A percentile compares a stretch with the other conserved stretches of the same genome.
Evolutionary conservation across 2,329 filamentous ascomycete species (phyloP).

Genomic region (Epichloe elymi): DNA sequence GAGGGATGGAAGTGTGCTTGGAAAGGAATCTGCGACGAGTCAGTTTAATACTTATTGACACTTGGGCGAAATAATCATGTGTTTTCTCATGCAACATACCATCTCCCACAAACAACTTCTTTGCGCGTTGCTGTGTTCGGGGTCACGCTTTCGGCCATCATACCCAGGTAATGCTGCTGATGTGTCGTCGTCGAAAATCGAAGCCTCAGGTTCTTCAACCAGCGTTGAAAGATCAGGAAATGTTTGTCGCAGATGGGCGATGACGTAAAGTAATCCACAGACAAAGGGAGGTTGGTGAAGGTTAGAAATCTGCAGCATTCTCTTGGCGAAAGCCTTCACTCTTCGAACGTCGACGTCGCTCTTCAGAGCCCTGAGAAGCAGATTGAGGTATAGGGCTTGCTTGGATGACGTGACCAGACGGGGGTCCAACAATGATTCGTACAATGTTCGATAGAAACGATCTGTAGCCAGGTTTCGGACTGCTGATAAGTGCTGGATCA

Average conservation of each 20-base stretch:
- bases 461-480: conserved; percentile 73
- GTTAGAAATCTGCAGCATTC: conserved; percentile 74
- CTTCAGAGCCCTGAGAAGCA: conserved; percentile 79
- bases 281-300: conserved; percentile 88
- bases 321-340: conserved; percentile 91
- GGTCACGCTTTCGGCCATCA: conserved; percentile 82
- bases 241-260: conserved; percentile 64
- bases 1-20: conserved; percentile 79
- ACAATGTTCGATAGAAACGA: conserved; percentile 87
- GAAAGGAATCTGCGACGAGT: conserved; percentile 18
- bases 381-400: conserved; percentile 86
- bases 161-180: conserved; percentile 40
- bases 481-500: conserved; percentile 83
- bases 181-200: conserved; percentile 49
- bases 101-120: conserved; percentile 89
- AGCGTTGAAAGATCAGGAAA: conserved; percentile 74
- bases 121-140: conserved; percentile 87
- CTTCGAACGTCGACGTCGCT: conserved; percentile 80
- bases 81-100: conserved; percentile 30
- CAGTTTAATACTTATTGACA: background rate
- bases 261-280: conserved; percentile 82
- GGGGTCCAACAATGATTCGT: conserved; percentile 86
- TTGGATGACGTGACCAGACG: conserved; percentile 84
- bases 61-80: background rate
- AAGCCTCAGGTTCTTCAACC: conserved; percentile 67